Evolutionary conservation across 495 filamentous ascomycete genomes (phyloP).

Genomic region (Penicillium arizonense): DNA sequence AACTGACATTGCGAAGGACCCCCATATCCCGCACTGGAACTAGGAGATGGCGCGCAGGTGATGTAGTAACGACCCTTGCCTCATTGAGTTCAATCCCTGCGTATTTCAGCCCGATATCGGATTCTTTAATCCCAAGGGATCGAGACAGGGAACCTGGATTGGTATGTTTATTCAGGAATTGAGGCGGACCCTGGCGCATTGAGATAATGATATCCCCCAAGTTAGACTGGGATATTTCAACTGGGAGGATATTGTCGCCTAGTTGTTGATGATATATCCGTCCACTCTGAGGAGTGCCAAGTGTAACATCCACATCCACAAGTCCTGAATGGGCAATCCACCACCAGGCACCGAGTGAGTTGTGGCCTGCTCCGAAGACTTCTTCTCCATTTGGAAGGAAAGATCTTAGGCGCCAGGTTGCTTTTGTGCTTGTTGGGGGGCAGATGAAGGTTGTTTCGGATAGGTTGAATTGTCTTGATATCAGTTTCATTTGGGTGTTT

Average conservation of each 20-base stretch:
- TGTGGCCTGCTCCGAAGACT: constrained; percentile 17
- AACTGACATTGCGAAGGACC: background rate
- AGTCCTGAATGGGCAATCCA: constrained; percentile 11
- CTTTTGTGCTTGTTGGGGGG: constrained; percentile 3
- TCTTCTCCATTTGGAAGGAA: constrained; percentile 20
- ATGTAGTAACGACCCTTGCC: constrained; percentile 13
- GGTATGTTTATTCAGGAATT: constrained; percentile 10
- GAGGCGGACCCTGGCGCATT: constrained; percentile 5
- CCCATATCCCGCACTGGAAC: constrained; percentile 8
- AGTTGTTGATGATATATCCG: constrained; percentile 8
- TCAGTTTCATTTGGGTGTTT: constrained; percentile 16
- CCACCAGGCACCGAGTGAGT: constrained; percentile 19
- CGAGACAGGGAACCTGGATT: constrained; percentile 2
- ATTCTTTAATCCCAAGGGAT: background rate
- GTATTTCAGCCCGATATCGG: constrained; percentile 3
- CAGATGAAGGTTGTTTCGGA: constrained; percentile 23
- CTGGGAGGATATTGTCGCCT: constrained; percentile 6
- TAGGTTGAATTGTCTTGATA: constrained; percentile 22
- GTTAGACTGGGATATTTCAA: constrained; percentile 1
- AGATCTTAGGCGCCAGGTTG: constrained; percentile 13
- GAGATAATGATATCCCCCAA: background rate
- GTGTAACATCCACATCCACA: background rate
- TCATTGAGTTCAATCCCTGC: background rate
- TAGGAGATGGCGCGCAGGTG: constrained; percentile 15
- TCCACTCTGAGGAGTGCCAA: background rate